Evolutionary conservation across 805 yeast species (phyloP), one percentile per base, ranked within the genome.

Genomic region (Candida coleopterorum): DNA sequence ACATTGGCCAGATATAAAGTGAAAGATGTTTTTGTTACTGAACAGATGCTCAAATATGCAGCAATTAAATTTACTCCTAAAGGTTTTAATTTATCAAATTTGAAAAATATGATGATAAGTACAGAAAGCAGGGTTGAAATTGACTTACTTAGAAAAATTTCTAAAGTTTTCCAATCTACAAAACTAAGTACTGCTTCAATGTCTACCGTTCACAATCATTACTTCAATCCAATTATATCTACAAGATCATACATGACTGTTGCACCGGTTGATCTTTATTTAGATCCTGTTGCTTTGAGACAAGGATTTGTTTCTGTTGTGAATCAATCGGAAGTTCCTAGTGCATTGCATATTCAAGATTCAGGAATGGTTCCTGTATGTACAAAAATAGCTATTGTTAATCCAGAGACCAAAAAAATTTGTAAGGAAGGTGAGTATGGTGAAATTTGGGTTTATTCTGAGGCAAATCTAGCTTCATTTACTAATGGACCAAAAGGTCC

Each of bases 291-390:
- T 32, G 90, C 95, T 0, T 68, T 93, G 40, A 72, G 97, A n/a
- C 90, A 87, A 44, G 98, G 99, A 2, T 77, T 81, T 37, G 73
- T 93, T 2, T 78, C 84, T 15, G 72, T 85, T 18, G 89, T 87
- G 5, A 82, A 85, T 47, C 90, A 87, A 9, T 74, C 74, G 4
- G 83, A 77, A 43, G 70, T 70, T 18, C 80, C 85, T 4, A 71
- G 74, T 45, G 86, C 88, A 0, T 62, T 93, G 35, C 81, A 80
- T 39, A 62, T 93, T 7, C 96, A 88, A 52, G 98, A 93, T 52
- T 85, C 95, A 0, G 99, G 99, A 9, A 84, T 90, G 71, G 97
- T 89, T 0, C 94, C 97, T 1, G 89, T 88, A 7, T 85, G 95
- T 53, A 86, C 97, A 0, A 95, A 89, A 52, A 77, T 93, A 23